Percentiles rank a stretch among this genome's conserved stretches.
Evolutionary conservation across 2,329 filamentous ascomycete species (phyloP).

Genomic region (Clonostachys solani): DNA sequence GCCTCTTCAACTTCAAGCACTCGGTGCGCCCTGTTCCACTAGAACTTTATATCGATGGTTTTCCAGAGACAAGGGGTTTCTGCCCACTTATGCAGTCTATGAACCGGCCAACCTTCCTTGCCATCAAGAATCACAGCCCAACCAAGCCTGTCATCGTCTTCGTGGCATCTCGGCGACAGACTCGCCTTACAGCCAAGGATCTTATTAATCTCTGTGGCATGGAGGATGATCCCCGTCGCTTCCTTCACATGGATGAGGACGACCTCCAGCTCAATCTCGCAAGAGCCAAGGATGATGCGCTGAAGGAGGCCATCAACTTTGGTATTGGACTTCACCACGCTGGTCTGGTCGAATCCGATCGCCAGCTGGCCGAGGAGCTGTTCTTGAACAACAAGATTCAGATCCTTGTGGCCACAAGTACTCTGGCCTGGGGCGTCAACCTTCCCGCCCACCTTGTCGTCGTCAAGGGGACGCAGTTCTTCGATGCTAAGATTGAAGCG

Average conservation of each 20-base stretch:
- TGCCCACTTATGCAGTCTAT: conserved; percentile 98
- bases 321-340: conserved; percentile 97
- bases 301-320: conserved; percentile 93
- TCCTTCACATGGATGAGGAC: conserved; percentile 91
- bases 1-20: conserved; percentile 94
- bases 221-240: conserved; percentile 94
- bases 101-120: conserved; percentile 95
- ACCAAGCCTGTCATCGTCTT: conserved; percentile 98
- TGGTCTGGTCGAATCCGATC: conserved; percentile 90
- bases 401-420: conserved; percentile 91
- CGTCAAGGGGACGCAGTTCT: conserved; percentile 97
- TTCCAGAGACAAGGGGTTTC: conserved; percentile 91
- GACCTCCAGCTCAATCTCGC: conserved; percentile 85
- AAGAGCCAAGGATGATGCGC: conserved; percentile 85
- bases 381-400: conserved; percentile 98
- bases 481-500: conserved; percentile 94
- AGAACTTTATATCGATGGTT: conserved; percentile 96
- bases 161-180: conserved; percentile 92
- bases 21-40: conserved; percentile 94
- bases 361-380: conserved; percentile 86
- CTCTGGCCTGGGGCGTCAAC: conserved; percentile 97
- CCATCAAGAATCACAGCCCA: conserved; percentile 94
- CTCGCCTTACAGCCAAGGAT: conserved; percentile 89
- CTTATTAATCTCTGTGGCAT: conserved; percentile 97
- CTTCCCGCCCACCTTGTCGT: conserved; percentile 94